Base-by-base conservation (phyloP, 805 yeast species). In the Hanseniaspora meyeri region DNA sequence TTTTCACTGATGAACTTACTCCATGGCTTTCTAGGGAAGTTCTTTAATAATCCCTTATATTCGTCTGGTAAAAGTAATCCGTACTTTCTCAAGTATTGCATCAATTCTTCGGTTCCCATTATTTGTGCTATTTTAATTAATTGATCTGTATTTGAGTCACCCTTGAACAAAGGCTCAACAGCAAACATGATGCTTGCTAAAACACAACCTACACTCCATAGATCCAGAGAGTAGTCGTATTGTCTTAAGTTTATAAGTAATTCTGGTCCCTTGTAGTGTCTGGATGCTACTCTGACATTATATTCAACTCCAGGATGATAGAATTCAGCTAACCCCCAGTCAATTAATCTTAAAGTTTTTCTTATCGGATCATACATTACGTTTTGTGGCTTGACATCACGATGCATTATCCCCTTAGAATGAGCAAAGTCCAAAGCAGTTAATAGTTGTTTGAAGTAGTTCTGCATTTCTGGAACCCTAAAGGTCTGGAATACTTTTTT, bases 311-410 rank as follows among this genome's bases (percentile, higher is more conserved):
- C 93, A 2, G 85, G 83, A 66, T 89, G 96, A 69, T 89, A 89
- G 66, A 86, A 89, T 68, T 89, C 96, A 8, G 96, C 96, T 59
- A 89, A 72, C 16, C 96, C 96, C 96, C 96, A 89, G 72, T 89
- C 96, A 61, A 89, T 89, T 57, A 89, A 77, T 63, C 91, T 77
- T 64, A 89, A 71, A 43, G 74, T 72, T 61, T 76, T 77, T 53
- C 70, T 65, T 48, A 74, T 71, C 59, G 88, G 95, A 70, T 89
- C 95, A 62, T 88, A 88, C 95, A 88, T 88, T 46, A 88, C 87
- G 65, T 88, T 88, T 68, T 88, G 96, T 11, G 96, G 96, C 67
- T 88, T 88, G 51, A 88, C 96, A 70, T 88, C 96, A 67, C 96
- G 76, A 70, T 88, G 96, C 84, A 88, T 88, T 61, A 90, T 87